Base-by-base conservation (phyloP, 331 rosid species). In the Malus hybrid region DNA sequence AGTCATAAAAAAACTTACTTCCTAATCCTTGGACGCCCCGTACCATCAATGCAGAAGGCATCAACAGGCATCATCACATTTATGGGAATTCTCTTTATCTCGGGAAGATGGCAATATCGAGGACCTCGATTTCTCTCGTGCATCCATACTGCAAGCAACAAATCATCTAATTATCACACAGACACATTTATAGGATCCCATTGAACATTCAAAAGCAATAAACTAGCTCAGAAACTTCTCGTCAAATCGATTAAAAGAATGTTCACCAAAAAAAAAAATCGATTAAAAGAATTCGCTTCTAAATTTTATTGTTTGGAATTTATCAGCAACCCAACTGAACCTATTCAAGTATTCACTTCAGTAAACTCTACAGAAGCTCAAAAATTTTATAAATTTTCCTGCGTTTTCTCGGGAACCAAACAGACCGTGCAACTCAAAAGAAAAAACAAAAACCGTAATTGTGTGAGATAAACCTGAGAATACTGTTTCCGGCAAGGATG, bases 1-100 rank as follows among this genome's bases (percentile, higher is more conserved):
- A 8, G 73, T 26, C 2, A 24, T 24, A 24, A 69, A 16, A 52
- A 52, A 18, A 10, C 57, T 74, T 69, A 82, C 86, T 61, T 78
- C 42, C 66, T 64, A 57, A 78, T 70, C 71, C 26, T 64, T 29
- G 79, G 63, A 44, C 24, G 60, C 46, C 86, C 86, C 10, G 71
- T 78, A 46, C 34, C 86, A 82, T 78, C 86, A 39, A 50, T 56
- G 70, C 82, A 79, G 50, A 78, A 78, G 14, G 75, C 50, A 53
- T 78, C 80, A 15, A 60, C 71, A 24, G 86, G 86, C 86, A 82
- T 72, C 86, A 82, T 78, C 66, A 82, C 80, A 78, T 48, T 69
- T 36, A 82, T 44, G 66, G 86, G 82, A 13, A 82, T 62, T 32
- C 10, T 74, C 69, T 70, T 70, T 74, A 63, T 62, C 74, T 56